Base-by-base conservation (phyloP, 2,329 filamentous ascomycete species). In the Hypoxylon sp. region DNA sequence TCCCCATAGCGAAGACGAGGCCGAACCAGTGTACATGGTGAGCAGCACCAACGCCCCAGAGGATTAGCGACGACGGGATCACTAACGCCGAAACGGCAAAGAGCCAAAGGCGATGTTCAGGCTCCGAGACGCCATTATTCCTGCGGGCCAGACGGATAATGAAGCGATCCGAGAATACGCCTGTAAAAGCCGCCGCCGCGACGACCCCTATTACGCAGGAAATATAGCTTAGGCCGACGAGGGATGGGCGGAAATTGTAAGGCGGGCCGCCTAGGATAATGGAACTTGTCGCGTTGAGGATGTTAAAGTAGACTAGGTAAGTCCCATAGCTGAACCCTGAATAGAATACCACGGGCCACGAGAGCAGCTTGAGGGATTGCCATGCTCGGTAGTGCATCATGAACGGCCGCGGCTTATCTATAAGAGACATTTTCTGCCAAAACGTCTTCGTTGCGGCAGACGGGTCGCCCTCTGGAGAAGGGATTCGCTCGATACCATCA, bases 331-430 rank as follows among this genome's bases (percentile, higher is more conserved):
- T 79, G 55, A 83, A 83, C 9, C 81, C 82, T 14, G 75, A 73
- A 59, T 81, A 84, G 51, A 83, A 81, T 17, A 84, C 78, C 14
- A 82, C 78, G 0, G 82, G 82, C 79, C 81, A 84, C 1, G 75
- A 75, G 3, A 83, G 74, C 33, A 81, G 76, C 31, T 78, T 77
- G 3, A 82, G 68, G 2, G 77, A 78, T 31, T 81, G 81, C 71
- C 77, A 76, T 0, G 80, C 80, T 1, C 80, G 76, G 39, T 75
- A 76, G 31, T 79, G 75, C 79, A 83, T 81, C 70, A 75, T 71
- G 58, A 80, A 80, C 0, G 82, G 83, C 13, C 82, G 81, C 57
- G 80, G 78, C 62, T 78, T 79, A 69, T 81, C 79, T n/a, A 77
- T 73, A 9, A 84, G 59, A 0, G 80, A 77, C 54, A 85, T 76